Evolutionary conservation across 345 rosid species (phyloP).

Genomic region (Nasturtium officinale): DNA sequence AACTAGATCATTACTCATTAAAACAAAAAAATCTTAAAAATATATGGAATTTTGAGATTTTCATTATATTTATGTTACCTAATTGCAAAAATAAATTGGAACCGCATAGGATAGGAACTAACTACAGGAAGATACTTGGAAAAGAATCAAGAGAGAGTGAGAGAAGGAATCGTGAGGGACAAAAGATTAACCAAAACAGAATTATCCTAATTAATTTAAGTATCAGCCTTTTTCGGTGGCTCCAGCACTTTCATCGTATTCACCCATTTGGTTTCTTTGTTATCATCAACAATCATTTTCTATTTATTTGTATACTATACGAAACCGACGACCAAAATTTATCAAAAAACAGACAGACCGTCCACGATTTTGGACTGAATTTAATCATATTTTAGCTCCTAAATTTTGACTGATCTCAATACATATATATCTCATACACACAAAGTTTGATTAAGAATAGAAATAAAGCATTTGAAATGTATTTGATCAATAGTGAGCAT

Average conservation of each 20-base stretch:
- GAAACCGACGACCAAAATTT: background rate
- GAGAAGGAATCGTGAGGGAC: slow-evolving; percentile 27
- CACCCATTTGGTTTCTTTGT: slow-evolving; percentile 18
- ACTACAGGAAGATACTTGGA: background rate
- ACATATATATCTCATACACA: background rate
- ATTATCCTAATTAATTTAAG: slow-evolving; percentile 25
- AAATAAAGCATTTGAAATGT: background rate
- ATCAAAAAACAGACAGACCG: slow-evolving; percentile 17
- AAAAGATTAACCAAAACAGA: slow-evolving; percentile 14
- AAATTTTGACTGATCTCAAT: slow-evolving; percentile 8
- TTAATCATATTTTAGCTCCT: background rate
- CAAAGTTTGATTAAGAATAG: background rate
- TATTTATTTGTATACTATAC: background rate
- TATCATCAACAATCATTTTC: background rate
- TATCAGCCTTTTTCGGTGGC: slow-evolving; percentile 27
- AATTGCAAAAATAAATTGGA: background rate
- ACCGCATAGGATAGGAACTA: slow-evolving; percentile 13
- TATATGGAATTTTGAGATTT: background rate
- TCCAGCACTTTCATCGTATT: slow-evolving; percentile 3
- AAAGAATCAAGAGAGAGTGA: background rate
- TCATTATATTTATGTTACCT: background rate
- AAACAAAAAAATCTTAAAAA: no score
- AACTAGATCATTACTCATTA: background rate
- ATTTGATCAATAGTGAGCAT: background rate
- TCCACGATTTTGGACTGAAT: slow-evolving; percentile 27